A percentile compares a stretch with the other conserved stretches of the same genome.
Evolutionary conservation across 2,329 filamentous ascomycete species (phyloP).

Genomic region (Trichoderma gracile): DNA sequence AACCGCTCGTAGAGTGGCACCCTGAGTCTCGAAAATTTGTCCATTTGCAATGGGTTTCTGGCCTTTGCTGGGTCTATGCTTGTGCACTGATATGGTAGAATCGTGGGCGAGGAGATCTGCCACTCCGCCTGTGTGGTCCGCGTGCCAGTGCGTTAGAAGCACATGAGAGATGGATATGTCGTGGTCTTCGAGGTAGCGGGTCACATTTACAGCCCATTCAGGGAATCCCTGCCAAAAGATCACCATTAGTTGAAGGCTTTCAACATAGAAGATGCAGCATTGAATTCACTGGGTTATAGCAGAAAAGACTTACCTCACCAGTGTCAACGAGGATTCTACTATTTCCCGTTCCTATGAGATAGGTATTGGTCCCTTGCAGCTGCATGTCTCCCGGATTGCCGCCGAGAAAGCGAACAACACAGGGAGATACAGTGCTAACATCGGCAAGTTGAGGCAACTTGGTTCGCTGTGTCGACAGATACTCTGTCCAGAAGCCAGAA

Average conservation of each 20-base stretch:
- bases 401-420: neutral
- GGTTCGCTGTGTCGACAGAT: neutral
- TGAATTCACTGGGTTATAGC: no score
- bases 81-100: slow-evolving; percentile 23
- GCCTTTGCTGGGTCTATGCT: neutral
- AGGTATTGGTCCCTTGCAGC: slow-evolving; percentile 25
- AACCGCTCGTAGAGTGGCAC: neutral
- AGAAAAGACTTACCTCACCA: neutral
- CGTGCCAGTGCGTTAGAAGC: slow-evolving; percentile 74
- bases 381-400: slow-evolving; percentile 1
- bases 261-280: no score
- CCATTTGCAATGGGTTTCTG: neutral
- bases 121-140: slow-evolving; percentile 69
- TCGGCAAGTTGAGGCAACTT: neutral
- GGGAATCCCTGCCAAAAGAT: neutral
- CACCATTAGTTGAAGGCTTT: neutral
- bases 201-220: neutral
- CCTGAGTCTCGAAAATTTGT: neutral
- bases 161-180: slow-evolving; percentile 41
- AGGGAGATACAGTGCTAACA: neutral
- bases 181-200: neutral
- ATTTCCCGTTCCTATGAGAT: slow-evolving; percentile 17
- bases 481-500: neutral
- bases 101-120: slow-evolving; percentile 51
- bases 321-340: slow-evolving; percentile 20